Evolutionary conservation across 805 yeast genomes (phyloP).

Genomic region (Spathaspora passalidarum): DNA sequence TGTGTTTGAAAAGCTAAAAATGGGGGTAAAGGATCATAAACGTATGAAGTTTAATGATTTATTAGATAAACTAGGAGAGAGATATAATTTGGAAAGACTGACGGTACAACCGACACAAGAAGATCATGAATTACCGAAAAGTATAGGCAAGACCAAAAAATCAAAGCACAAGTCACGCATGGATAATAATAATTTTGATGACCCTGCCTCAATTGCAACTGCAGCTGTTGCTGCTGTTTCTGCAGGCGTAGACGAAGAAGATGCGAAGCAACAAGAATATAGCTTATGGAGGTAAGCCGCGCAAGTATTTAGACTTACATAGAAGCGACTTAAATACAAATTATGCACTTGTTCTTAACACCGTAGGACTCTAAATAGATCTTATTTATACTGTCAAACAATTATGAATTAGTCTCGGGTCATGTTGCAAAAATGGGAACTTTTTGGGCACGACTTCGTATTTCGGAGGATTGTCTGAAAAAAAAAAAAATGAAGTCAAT

Average conservation of each 20-base stretch:
- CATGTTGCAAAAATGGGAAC: too few species aligned
- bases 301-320: too few species aligned
- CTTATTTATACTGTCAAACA: too few species aligned
- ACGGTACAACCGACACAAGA: background rate
- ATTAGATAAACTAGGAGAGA: slow-evolving; percentile 10
- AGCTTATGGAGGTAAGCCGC: slow-evolving; percentile 32
- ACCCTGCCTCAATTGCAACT: slow-evolving; percentile 32
- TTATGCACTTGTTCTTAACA: too few species aligned
- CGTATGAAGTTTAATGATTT: slow-evolving; percentile 13
- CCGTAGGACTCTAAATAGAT: too few species aligned
- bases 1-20: slow-evolving; percentile 59
- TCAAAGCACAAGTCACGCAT: background rate
- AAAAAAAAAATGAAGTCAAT: too few species aligned
- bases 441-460: too few species aligned
- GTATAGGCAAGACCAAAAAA: background rate
- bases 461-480: too few species aligned
- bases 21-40: slow-evolving; percentile 43
- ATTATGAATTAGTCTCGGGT: too few species aligned
- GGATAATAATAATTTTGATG: background rate
- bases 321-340: too few species aligned
- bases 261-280: slow-evolving; percentile 33
- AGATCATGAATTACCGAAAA: background rate
- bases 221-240: slow-evolving; percentile 39
- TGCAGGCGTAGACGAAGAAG: slow-evolving; percentile 23
- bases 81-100: background rate